Evolutionary conservation across 768 basidiomycete genomes (phyloP).

Genomic region (Albatrellus ellisii): DNA sequence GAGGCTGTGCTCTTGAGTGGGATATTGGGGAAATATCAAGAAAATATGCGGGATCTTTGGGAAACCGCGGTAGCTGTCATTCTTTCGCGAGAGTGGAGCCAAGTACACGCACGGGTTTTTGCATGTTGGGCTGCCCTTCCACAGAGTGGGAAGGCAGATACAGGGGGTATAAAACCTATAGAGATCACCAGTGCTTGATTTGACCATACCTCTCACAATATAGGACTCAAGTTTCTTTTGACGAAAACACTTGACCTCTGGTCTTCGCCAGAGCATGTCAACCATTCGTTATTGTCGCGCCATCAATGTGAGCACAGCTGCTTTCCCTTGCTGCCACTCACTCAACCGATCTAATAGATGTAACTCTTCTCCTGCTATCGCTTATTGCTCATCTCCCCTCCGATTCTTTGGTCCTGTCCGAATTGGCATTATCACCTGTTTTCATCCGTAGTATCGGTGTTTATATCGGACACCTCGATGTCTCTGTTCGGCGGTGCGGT

Average conservation of each 20-base stretch:
- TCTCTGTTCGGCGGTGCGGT: conserved; percentile 69
- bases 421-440: conserved; percentile 36
- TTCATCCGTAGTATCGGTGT: conserved; percentile 58
- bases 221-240: conserved; percentile 37
- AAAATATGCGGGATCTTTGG: conserved; percentile 38
- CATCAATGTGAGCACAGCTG: conserved; percentile 52
- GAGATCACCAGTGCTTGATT: not conserved
- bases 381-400: conserved; percentile 46
- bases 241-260: conserved; percentile 45
- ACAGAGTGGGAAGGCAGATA: conserved; percentile 21
- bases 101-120: conserved; percentile 46
- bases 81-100: conserved; percentile 44
- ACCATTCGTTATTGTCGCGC: conserved; percentile 58
- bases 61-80: conserved; percentile 34
- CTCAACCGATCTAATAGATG: conserved; percentile 31
- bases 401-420: conserved; percentile 29
- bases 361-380: conserved; percentile 60
- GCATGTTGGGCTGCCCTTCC: conserved; percentile 56
- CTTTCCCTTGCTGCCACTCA: not conserved
- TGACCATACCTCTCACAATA: conserved; percentile 6
- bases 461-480: conserved; percentile 73
- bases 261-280: conserved; percentile 68
- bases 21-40: conserved; percentile 38
- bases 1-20: conserved; percentile 38
- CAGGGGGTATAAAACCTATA: conserved; percentile 17